These are phyloP conservation scores for Buddleja alternifolia DNA, from an alignment of 257 asterid species.

Conservation along the genomic window DNA sequence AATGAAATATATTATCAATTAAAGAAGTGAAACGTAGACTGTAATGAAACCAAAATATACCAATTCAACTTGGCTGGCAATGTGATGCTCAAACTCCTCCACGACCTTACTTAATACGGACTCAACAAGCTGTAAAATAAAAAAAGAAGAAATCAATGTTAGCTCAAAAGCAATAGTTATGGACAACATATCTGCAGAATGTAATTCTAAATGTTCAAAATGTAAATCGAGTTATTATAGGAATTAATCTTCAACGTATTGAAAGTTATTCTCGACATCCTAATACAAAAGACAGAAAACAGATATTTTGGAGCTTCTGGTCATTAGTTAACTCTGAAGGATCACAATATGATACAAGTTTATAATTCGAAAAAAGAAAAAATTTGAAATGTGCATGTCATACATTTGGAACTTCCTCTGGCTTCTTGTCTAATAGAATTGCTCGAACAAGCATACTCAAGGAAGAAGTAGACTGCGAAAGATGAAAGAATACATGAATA, in stretches of 20 bases:
- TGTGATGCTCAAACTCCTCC: conserved; percentile 85
- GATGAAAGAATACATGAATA: conserved; percentile 7
- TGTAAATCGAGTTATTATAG: not conserved
- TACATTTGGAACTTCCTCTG: conserved; percentile 91
- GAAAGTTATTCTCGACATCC: conserved; percentile 2
- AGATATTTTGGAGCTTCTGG: conserved; percentile 17
- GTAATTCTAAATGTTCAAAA: not conserved
- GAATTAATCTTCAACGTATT: not conserved
- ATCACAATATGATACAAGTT: not conserved
- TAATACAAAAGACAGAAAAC: not conserved
- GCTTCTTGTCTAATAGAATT: conserved; percentile 76
- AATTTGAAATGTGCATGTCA: conserved; percentile 15
- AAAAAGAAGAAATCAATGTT: conserved; percentile 14
- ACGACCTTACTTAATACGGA: conserved; percentile 82
- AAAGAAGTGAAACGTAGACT: not conserved
- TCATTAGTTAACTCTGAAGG: not conserved
- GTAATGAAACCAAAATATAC: conserved; percentile 42
- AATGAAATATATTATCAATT: not conserved
- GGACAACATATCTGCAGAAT: conserved; percentile 18
- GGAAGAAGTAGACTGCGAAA: conserved; percentile 77
- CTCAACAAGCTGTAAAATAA: conserved; percentile 77
- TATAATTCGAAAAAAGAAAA: not conserved
- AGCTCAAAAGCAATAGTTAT: conserved; percentile 28
- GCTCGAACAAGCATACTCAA: conserved; percentile 80
- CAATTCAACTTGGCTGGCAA: conserved; percentile 61